Base-by-base conservation (phyloP, 2,329 filamentous ascomycete species). In the Stagonosporopsis chrysanthemi region DNA sequence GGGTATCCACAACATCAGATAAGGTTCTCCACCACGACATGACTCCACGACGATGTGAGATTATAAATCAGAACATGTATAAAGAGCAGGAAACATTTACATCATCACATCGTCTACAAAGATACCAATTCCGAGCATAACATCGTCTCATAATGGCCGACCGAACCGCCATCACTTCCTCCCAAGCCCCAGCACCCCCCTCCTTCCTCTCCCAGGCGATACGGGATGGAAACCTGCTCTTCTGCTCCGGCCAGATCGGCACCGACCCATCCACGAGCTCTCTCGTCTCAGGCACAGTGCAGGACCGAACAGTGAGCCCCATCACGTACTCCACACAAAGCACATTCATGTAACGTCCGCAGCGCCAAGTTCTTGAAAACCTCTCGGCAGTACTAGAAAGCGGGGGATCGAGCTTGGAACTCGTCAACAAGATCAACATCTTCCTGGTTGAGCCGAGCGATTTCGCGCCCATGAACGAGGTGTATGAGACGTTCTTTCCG, bases 341-440 rank as follows among this genome's bases (percentile, higher is more conserved):
- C 24, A 26, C 6, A 26, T 19, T 19, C 19, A 26, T 6, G 8
- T 26, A 26, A 26, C 24, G 29, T 28, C 19, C 39, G 7, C 50
- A 58, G 49, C 39, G 43, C 24, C 56, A 46, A n/a, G 28, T 58
- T 3, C 40, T 58, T 19, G 28, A 22, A 12, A 58, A 58, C 23
- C 41, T 58, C 31, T 54, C 61, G 17, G 44, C 43, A 2, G 80
- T 90, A 4, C 84, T 90, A n/a, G 79, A 85, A 63, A 86, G 82
- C 4, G 85, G 86, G 0, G 86, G 86, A 0, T 85, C 82, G 45
- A 81, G 78, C 56, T 77, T 89, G 29, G 78, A 82, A 24, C 86
- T 88, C 52, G 82, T 86, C 0, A 82, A 90, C 71, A 90, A 90
- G 74, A 83, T 88, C 59, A 90, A 89, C 65, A 80, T 90, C 26